Evolutionary conservation across 805 yeast species (phyloP).

Genomic region (Candida sanyiensis): DNA sequence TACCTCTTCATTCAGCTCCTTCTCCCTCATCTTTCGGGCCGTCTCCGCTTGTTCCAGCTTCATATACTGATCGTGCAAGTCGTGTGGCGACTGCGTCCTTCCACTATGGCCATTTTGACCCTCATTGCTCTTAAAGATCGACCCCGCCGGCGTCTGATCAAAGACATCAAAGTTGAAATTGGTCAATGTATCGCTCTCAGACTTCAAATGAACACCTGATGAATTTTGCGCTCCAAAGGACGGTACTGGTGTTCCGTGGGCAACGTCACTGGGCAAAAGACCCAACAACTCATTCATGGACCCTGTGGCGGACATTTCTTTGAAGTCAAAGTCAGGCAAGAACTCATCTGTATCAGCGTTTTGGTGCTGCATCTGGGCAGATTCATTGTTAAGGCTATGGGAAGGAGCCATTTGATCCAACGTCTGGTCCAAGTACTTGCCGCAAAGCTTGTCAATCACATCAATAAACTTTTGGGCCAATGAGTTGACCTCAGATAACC

Average conservation of each 20-base stretch:
- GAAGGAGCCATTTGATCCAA: constrained; percentile 8
- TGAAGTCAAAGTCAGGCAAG: constrained; percentile 25
- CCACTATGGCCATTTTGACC: not conserved
- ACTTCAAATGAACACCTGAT: not conserved
- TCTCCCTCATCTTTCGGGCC: constrained; percentile 1
- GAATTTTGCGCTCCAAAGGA: not conserved
- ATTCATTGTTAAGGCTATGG: no score
- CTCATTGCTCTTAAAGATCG: not conserved
- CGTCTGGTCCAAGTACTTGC: constrained; percentile 24
- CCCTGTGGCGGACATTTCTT: constrained; percentile 18
- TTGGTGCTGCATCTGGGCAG: not conserved
- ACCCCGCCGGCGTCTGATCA: constrained; percentile 4
- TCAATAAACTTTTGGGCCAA: constrained; percentile 41
- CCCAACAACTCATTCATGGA: constrained; percentile 21
- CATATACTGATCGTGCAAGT: constrained; percentile 1
- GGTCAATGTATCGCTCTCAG: constrained; percentile 1
- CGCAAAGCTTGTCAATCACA: constrained; percentile 40
- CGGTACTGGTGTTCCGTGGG: constrained; percentile 14
- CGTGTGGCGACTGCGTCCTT: not conserved
- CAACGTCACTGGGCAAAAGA: constrained; percentile 23
- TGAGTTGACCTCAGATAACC: constrained; percentile 37
- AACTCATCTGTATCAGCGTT: constrained; percentile 9
- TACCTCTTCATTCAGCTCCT: not conserved
- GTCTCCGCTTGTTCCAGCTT: constrained; percentile 4
- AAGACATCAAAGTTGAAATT: constrained; percentile 8